These are phyloP conservation scores for Dioscorea cayenensis DNA, from an alignment of 116 monocot species.

Conservation along the genomic window DNA sequence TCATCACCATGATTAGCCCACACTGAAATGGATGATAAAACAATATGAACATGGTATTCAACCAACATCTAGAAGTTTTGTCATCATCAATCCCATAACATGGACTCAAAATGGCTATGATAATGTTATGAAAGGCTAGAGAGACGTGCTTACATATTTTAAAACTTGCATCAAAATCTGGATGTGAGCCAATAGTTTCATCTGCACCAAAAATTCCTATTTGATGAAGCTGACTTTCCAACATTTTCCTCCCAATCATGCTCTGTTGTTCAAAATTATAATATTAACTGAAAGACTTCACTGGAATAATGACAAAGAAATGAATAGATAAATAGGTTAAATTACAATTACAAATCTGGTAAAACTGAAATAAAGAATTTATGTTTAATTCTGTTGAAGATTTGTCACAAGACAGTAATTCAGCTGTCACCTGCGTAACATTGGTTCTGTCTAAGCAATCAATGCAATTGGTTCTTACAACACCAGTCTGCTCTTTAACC, in stretches of 20 bases:
- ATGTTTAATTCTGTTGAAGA: background rate
- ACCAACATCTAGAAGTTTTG: too few relatives aligned
- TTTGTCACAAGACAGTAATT: background rate
- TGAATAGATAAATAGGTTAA: background rate
- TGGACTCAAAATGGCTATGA: background rate
- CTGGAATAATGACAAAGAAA: background rate
- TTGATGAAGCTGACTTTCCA: slow-evolving; percentile 64
- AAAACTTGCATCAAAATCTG: slow-evolving; percentile 60
- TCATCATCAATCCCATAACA: background rate
- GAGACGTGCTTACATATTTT: slow-evolving; percentile 62
- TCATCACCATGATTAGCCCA: slow-evolving; percentile 99
- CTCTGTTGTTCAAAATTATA: slow-evolving; percentile 40
- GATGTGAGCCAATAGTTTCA: slow-evolving; percentile 42
- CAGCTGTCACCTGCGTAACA: slow-evolving; percentile 83
- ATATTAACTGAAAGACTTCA: background rate
- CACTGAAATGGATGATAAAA: slow-evolving; percentile 37
- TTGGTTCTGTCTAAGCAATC: slow-evolving; percentile 98
- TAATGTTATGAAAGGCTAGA: background rate
- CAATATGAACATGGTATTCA: background rate
- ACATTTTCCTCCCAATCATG: slow-evolving; percentile 81
- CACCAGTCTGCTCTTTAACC: slow-evolving; percentile 65
- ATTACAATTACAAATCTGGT: background rate
- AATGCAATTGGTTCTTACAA: slow-evolving; percentile 88
- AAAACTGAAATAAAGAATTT: background rate
- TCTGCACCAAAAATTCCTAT: slow-evolving; percentile 41